Base-by-base conservation (phyloP, 2,329 filamentous ascomycete species). In the Clarireedia hainanense region DNA sequence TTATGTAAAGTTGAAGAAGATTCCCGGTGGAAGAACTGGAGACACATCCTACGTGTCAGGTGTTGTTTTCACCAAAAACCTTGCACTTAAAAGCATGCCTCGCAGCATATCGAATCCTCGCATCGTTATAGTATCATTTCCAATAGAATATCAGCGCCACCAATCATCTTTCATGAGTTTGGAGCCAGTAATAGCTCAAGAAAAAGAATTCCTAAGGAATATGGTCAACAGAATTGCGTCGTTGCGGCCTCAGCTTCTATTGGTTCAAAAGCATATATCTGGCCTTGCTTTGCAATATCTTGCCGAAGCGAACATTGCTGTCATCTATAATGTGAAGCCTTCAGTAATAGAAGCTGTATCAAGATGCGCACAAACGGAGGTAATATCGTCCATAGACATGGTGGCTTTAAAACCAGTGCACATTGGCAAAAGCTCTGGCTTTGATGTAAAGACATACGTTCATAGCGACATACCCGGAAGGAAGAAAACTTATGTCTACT, bases 11-110 rank as follows among this genome's bases (percentile, higher is more conserved):
- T 74, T 99, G 30, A 99, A 99, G 70, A 95, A 95, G 68, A 94
- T 99, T 12, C 89, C 91, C 0, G 92, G 94, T 15, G 92, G 91
- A 15, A 86, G 81, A 61, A 91, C 92, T 17, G 85, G 89, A 24
- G 92, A 99, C 71, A 97, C 92, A 6, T 85, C 86, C n/a, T 99
- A 99, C 70, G 87, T 97, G 15, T 96, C 94, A 9, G 95, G 94
- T 0, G 86, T 99, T 7, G 91, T 99, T 1, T 99, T 99, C 69
- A 94, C 91, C 12, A 99, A 99, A 69, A 99, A 99, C 61, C 75
- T 99, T 50, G 94, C 95, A 0, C 75, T 97, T 52, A 99, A 99
- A 70, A 95, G 88, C 71, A 99, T 99, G 94, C 86, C 89, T 17
- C 83, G 94, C 56, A 89, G 84, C 60, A 94, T 97, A 60, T 72